Evolutionary conservation across 371 early-diverging fungal genomes (phyloP), one percentile per base, ranked within the genome.

Genomic region (Mortierella sp.): DNA sequence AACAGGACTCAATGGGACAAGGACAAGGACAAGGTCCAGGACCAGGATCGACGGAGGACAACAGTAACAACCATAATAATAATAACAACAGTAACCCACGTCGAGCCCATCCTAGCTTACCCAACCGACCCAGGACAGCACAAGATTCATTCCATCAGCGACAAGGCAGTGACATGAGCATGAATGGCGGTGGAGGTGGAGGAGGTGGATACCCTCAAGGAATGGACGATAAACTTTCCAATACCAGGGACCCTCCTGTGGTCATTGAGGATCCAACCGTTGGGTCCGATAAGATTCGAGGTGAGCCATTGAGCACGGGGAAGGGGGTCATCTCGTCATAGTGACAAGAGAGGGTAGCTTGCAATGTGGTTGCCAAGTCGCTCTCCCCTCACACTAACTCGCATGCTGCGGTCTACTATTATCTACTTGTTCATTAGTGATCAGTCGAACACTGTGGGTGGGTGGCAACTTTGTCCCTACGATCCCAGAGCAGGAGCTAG

Each of bases 391-490:
- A 6, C 1, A 22, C 37, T 57, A 29, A 57, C n/a, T 14, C 39
- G 39, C 39, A 39, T 8, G 39, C 39, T 10, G 14, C 39, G 39
- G 39, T 39, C 39, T 39, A 39, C 39, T 27, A 14, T n/a, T 48
- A 2, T 2, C 45, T 25, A 13, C 3, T 40, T 16, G 17, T 43
- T 21, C 1, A 34, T 28, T 41, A 88, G 88, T 87, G 29, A 61
- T 85, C 56, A 86, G 83, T 47, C 56, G 89, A 37, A 87, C 89
- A 1, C 68, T 89, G 19, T 89, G 86, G 63, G 85, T 87, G 21
- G 86, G 86, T 7, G 83, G 85, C 13, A 67, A 57, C 21, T 76
- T 89, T 40, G 78, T 81, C 9, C 79, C 80, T 3, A 60, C 62
- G 13, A 76, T 85, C 34, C 81, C 81, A 1, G 79, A 83, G 47